Conservation (phyloP, 306 rosid species). For the Pyrus bretschneideri region DNA sequence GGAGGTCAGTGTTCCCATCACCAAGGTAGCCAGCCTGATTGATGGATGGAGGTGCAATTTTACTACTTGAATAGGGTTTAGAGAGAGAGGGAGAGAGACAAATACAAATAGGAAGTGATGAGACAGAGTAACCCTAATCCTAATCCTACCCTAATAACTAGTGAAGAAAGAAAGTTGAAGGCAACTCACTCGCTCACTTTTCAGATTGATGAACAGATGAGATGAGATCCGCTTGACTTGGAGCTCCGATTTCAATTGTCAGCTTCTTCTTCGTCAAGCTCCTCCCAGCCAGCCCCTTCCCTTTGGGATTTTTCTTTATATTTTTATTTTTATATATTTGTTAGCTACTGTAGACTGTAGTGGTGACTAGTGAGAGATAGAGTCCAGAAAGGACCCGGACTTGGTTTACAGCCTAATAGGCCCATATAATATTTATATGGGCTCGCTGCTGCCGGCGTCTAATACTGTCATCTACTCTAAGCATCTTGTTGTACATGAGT, state of each 20-base stretch:
- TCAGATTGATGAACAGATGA: not conserved
- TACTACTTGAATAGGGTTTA: too few relatives aligned
- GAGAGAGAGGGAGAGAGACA: not conserved
- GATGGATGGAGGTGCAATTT: not conserved
- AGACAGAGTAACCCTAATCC: not conserved
- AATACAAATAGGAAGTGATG: not conserved
- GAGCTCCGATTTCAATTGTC: not conserved
- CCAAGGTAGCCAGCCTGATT: not conserved
- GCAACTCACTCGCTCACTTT: not conserved
- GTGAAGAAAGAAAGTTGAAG: not conserved
- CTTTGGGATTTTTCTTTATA: not conserved
- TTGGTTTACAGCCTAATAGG: not conserved
- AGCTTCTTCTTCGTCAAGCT: not conserved
- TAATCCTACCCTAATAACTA: too few relatives aligned
- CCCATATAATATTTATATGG: not conserved
- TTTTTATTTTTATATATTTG: not conserved
- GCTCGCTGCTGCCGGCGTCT: too few relatives aligned
- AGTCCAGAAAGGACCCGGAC: not conserved
- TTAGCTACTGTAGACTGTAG: not conserved
- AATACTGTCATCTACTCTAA: not conserved
- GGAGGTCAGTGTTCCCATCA: constrained; percentile 15
- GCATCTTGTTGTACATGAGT: not conserved
- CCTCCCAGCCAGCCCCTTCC: not conserved
- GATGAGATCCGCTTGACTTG: not conserved
- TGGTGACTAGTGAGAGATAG: not conserved